Percentiles rank a stretch among this genome's conserved stretches.
These are phyloP conservation scores for Lichtheimia corymbifera DNA, from an alignment of 371 early-diverging fungal species.

Conservation along the genomic window DNA sequence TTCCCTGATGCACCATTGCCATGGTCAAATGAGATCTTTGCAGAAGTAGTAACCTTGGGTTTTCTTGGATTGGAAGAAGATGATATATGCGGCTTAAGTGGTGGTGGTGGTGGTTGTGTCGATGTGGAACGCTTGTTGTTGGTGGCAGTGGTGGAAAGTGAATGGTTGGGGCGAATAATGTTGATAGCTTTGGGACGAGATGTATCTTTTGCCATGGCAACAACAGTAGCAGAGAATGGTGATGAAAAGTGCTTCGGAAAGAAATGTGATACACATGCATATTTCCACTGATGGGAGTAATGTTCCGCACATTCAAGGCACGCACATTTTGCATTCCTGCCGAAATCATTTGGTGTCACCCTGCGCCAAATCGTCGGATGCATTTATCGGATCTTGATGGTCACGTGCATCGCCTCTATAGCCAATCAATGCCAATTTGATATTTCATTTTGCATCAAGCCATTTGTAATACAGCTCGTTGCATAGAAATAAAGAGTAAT, in stretches of 20 bases:
- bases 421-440: too few species aligned
- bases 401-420: too few species aligned
- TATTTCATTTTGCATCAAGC: too few species aligned
- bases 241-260: not conserved
- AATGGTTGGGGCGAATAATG: slow-evolving; percentile 16
- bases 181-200: slow-evolving; percentile 19
- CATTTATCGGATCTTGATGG: too few species aligned
- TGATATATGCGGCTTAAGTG: too few species aligned
- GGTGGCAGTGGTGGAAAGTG: slow-evolving; percentile 2
- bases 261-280: not conserved
- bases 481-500: too few species aligned
- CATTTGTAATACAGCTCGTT: too few species aligned
- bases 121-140: slow-evolving; percentile 1
- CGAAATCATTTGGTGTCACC: too few species aligned
- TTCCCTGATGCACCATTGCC: not conserved
- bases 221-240: not conserved
- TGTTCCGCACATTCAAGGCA: too few species aligned
- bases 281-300: too few species aligned
- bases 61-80: slow-evolving; percentile 6
- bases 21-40: slow-evolving; percentile 10
- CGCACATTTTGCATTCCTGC: too few species aligned
- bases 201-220: slow-evolving; percentile 9
- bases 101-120: not conserved
- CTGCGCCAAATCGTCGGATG: too few species aligned
- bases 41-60: slow-evolving; percentile 13